Conservation (phyloP, 768 basidiomycete genomes). For the Rhizopogon vulgaris region DNA sequence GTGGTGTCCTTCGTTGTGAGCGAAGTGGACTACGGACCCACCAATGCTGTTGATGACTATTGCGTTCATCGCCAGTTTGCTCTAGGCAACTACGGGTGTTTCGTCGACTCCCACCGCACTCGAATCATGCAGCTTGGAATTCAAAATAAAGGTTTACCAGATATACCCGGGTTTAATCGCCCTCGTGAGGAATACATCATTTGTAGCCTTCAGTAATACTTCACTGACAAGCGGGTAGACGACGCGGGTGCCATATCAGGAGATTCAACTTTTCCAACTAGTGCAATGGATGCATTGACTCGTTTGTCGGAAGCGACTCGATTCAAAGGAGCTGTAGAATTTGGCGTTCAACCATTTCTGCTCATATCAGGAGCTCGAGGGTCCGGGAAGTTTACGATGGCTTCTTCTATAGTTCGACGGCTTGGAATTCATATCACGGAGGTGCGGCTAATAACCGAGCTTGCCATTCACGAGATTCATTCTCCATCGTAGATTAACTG, state of each 20-base stretch:
- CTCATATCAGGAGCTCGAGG: slow-evolving; percentile 78
- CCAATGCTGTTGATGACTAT: slow-evolving; percentile 26
- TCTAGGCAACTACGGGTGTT: slow-evolving; percentile 75
- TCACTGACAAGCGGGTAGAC: background rate
- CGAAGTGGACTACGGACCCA: slow-evolving; percentile 61
- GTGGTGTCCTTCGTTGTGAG: slow-evolving; percentile 76
- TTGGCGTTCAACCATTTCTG: slow-evolving; percentile 61
- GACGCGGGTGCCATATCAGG: background rate
- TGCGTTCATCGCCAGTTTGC: slow-evolving; percentile 49
- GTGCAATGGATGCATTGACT: slow-evolving; percentile 42
- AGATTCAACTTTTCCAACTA: slow-evolving; percentile 8
- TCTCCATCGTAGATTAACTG: slow-evolving; percentile 63
- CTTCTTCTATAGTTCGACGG: slow-evolving; percentile 46
- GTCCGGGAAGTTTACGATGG: slow-evolving; percentile 70
- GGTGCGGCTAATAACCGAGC: slow-evolving; percentile 30
- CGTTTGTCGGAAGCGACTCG: slow-evolving; percentile 58
- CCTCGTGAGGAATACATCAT: slow-evolving; percentile 36
- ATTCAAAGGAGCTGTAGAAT: slow-evolving; percentile 48
- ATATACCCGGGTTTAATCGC: slow-evolving; percentile 41
- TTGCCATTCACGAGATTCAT: background rate
- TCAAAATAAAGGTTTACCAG: slow-evolving; percentile 59
- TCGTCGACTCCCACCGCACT: slow-evolving; percentile 70
- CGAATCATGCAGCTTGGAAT: slow-evolving; percentile 76
- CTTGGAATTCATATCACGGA: slow-evolving; percentile 78
- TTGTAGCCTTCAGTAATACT: background rate